Base-by-base conservation (phyloP, 169 alveolate genomes). In the Plasmodium vivax region DNA sequence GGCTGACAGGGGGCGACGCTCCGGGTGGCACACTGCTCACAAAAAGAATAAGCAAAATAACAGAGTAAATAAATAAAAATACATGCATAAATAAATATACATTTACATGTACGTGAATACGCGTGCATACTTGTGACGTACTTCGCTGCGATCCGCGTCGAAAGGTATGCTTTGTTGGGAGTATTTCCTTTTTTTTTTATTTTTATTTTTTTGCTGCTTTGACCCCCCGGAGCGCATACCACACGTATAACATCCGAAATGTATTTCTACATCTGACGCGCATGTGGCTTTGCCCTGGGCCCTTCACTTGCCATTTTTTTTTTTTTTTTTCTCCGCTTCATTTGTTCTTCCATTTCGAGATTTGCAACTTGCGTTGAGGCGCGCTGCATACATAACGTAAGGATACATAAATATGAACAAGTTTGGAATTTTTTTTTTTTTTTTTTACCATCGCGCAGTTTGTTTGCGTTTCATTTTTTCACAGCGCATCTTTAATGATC, bases 41-140 rank as follows among this genome's bases (percentile, higher is more conserved):
- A 10, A 51, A 51, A 82, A 43, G 19, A 54, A 82, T 14, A 38
- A 43, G 12, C 23, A 82, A 82, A 23, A 27, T 82, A 82, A 73
- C 3, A 47, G 43, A 68, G 38, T 83, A 56, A 32, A 41, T 41
- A 45, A 38, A 12, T 82, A 82, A 36, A 82, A 23, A 82, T 82
- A 82, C 45, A 81, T 73, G 23, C 43, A 34, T 34, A 75, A n/a
- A 75, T 32, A 75, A 8, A 83, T 83, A 83, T 83, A 34, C 73
- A 14, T 43, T 16, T 47, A 85, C 79, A 47, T 62, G 71, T 62
- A 23, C 36, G 45, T 85, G 71, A 34, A 85, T 68, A 54, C 19
- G 68, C 41, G 38, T 54, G 68, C 23, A 79, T 77, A 79, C 68
- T 36, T 72, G 71, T 80, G 71, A 23, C 3, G 62, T 51, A 80